These are phyloP conservation scores for Xerocomellus amylosporus DNA, from an alignment of 768 basidiomycete species.

Conservation along the genomic window DNA sequence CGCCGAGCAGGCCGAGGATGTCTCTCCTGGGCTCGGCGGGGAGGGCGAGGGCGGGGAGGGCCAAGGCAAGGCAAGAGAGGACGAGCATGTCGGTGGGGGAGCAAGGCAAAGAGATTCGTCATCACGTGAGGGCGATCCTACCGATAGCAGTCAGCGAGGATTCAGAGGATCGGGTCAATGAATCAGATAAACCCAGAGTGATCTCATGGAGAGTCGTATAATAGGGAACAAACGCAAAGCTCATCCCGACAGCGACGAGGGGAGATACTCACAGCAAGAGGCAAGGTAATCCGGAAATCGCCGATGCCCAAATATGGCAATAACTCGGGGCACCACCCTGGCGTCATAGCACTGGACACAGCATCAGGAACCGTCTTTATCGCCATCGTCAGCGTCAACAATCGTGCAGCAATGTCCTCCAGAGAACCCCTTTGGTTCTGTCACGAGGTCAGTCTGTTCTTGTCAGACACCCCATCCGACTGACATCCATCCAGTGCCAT, in stretches of 20 bases:
- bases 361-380: neutral
- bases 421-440: conserved; percentile 79
- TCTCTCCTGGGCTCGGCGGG: conserved; percentile 3
- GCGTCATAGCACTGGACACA: conserved; percentile 7
- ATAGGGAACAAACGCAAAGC: conserved; percentile 55
- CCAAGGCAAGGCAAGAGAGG: neutral
- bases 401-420: conserved; percentile 51
- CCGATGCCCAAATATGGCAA: neutral
- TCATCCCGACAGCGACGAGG: conserved; percentile 38
- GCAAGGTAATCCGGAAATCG: conserved; percentile 12
- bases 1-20: conserved; percentile 19
- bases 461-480: conserved; percentile 1
- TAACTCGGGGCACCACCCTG: neutral
- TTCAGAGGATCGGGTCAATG: neutral
- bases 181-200: conserved; percentile 46
- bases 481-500: conserved; percentile 56
- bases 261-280: neutral
- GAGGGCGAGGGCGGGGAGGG: neutral
- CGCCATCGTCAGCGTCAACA: conserved; percentile 5
- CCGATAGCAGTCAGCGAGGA: no score
- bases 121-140: neutral
- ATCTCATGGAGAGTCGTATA: conserved; percentile 52
- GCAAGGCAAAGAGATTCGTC: neutral
- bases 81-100: neutral
- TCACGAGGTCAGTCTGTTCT: conserved; percentile 50